Evolutionary conservation across 2,329 filamentous ascomycete species (phyloP).

Genomic region (Trichoderma sp.): DNA sequence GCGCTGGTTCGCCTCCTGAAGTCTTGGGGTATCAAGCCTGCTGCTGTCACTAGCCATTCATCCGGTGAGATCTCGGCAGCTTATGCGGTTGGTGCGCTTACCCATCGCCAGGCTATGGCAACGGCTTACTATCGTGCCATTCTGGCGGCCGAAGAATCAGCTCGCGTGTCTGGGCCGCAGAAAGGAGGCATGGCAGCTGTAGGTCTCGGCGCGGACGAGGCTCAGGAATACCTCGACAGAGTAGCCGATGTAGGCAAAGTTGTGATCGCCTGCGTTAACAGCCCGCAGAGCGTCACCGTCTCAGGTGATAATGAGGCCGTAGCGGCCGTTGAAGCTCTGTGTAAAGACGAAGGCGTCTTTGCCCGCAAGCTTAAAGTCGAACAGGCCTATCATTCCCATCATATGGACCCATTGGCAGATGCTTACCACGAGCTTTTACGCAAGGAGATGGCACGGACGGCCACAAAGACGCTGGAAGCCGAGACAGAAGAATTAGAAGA

Average conservation of each 20-base stretch:
- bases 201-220: constrained; percentile 25
- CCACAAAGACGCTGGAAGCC: not conserved
- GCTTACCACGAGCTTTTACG: constrained; percentile 21
- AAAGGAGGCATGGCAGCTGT: constrained; percentile 29
- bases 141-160: not conserved
- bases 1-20: constrained; percentile 1
- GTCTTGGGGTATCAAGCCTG: not conserved
- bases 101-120: not conserved
- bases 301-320: constrained; percentile 36
- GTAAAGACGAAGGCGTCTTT: constrained; percentile 33
- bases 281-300: constrained; percentile 28
- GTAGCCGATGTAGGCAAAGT: constrained; percentile 25
- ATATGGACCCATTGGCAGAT: constrained; percentile 40
- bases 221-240: not conserved
- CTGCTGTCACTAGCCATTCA: constrained; percentile 10
- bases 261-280: constrained; percentile 31
- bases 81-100: not conserved
- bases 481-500: not conserved
- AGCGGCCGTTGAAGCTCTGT: constrained; percentile 25
- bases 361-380: constrained; percentile 43
- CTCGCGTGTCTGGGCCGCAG: not conserved
- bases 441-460: not conserved
- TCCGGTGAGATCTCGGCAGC: constrained; percentile 18
- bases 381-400: constrained; percentile 52
- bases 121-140: not conserved